Percentiles rank a stretch among this genome's conserved stretches.
Conservation (phyloP, 805 yeast species). For the Myxozyma mucilagina region DNA sequence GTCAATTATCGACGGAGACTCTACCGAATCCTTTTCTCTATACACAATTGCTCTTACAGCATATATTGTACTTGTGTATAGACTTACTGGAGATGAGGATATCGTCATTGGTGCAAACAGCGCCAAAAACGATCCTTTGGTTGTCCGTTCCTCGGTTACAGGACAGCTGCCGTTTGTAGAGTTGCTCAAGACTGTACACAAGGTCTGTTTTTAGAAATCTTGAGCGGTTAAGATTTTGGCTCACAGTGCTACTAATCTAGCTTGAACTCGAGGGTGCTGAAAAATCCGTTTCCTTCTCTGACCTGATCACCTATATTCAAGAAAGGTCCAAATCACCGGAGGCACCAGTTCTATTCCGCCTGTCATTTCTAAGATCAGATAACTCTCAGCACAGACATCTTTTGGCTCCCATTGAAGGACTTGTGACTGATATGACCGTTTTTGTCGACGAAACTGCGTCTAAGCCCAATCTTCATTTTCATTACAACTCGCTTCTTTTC, state of each 20-base stretch:
- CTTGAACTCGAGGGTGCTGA: slow-evolving; percentile 36
- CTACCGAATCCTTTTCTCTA: slow-evolving; percentile 28
- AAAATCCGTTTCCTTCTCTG: slow-evolving; percentile 53
- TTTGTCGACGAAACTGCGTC: slow-evolving; percentile 42
- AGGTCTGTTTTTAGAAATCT: slow-evolving; percentile 29
- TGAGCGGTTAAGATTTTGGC: slow-evolving; percentile 30
- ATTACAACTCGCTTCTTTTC: slow-evolving; percentile 76
- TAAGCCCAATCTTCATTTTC: slow-evolving; percentile 42
- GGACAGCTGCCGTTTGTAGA: slow-evolving; percentile 49
- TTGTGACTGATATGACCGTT: slow-evolving; percentile 61
- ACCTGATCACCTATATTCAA: slow-evolving; percentile 56
- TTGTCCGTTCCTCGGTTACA: slow-evolving; percentile 59
- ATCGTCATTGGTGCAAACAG: slow-evolving; percentile 77
- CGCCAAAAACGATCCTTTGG: slow-evolving; percentile 50
- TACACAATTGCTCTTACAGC: slow-evolving; percentile 57
- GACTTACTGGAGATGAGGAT: slow-evolving; percentile 93
- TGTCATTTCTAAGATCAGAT: slow-evolving; percentile 29
- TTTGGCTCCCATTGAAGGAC: slow-evolving; percentile 24
- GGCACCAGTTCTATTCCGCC: slow-evolving; percentile 63
- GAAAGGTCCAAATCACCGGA: slow-evolving; percentile 52
- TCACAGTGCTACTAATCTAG: slow-evolving; percentile 19
- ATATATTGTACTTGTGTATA: slow-evolving; percentile 67
- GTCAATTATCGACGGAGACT: slow-evolving; percentile 27
- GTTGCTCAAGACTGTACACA: slow-evolving; percentile 50
- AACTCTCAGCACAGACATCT: slow-evolving; percentile 14